Base-by-base conservation (phyloP, 345 rosid genomes). In the Odontarrhena argentea region DNA sequence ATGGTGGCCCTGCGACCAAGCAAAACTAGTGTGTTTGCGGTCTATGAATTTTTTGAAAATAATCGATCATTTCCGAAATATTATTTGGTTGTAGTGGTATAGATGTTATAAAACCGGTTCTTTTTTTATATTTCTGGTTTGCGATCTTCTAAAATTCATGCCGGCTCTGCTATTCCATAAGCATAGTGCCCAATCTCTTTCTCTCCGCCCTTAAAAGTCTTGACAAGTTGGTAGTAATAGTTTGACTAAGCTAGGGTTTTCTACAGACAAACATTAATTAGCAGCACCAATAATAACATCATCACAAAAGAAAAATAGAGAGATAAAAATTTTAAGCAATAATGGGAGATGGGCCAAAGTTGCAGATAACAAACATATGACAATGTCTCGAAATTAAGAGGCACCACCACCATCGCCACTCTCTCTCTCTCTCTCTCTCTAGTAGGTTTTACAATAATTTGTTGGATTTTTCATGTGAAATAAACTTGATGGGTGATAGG, bases 291-390 rank as follows among this genome's bases (percentile, higher is more conserved):
- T 58, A 62, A n/a, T 41, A 60, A 5, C 40, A 63, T 71, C 37
- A 65, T 65, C 38, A 57, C 24, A 49, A 72, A 49, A 18, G 60
- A 65, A 64, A 18, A 57, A 35, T 35, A 25, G 66, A 49, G 24
- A 73, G 48, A 51, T 10, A 59, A 37, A 14, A 51, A 18, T 18
- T 32, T 32, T 32, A 32, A 4, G 71, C 55, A 73, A 73, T 73
- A 65, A 73, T 65, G 76, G 67, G 67, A 37, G 67, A 73, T 73
- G 76, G 76, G 63, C 76, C 76, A 59, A 43, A 12, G 71, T 60
- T 73, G 62, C 67, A 73, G 76, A 65, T 58, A 59, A 59, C 71
- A 66, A 70, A 70, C 68, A 62, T 65, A 72, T 72, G 76, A 58
- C 71, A 50, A 32, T 72, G 71, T 72, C 76, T 72, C 47, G 14